Conservation (phyloP, 1,284 basidiomycete species). For the Rhodotorula sp. region DNA sequence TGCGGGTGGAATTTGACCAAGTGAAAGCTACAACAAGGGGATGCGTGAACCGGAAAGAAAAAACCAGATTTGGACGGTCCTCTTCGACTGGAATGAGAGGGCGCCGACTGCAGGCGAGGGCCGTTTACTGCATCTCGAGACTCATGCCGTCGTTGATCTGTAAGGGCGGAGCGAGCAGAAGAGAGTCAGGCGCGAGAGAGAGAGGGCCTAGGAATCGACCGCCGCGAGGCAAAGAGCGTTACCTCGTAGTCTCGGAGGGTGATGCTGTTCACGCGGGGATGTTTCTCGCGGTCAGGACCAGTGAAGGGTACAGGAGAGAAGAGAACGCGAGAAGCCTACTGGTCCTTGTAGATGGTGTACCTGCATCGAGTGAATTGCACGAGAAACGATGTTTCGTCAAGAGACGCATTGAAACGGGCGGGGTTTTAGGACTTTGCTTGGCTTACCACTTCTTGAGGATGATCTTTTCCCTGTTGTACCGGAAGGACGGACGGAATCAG, state of each 20-base stretch:
- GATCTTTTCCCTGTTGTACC: constrained; percentile 65
- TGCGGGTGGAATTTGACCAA: too few relatives aligned
- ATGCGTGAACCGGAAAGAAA: too few relatives aligned
- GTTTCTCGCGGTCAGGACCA: constrained; percentile 7
- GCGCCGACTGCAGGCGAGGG: neutral
- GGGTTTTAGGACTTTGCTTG: neutral
- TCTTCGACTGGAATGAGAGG: neutral
- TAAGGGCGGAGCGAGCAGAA: neutral
- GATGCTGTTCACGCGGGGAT: constrained; percentile 55
- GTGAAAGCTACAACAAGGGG: too few relatives aligned
- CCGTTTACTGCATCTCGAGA: constrained; percentile 40
- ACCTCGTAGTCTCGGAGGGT: constrained; percentile 93
- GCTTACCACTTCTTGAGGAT: constrained; percentile 92
- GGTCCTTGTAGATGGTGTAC: constrained; percentile 91
- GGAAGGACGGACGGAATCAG: neutral
- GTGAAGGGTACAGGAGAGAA: too few relatives aligned
- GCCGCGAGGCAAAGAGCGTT: constrained; percentile 25
- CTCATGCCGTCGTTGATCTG: constrained; percentile 47
- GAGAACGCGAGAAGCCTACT: constrained; percentile 10
- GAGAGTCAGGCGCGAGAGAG: neutral
- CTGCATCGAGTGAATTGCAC: constrained; percentile 51
- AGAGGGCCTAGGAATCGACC: neutral
- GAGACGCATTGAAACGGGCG: neutral
- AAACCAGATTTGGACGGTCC: neutral
- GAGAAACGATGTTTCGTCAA: neutral